Percentiles rank a stretch among this genome's conserved stretches.
These are phyloP conservation scores for Flaveria robusta DNA, from an alignment of 129 eudicot genomes.

Conservation along the genomic window DNA sequence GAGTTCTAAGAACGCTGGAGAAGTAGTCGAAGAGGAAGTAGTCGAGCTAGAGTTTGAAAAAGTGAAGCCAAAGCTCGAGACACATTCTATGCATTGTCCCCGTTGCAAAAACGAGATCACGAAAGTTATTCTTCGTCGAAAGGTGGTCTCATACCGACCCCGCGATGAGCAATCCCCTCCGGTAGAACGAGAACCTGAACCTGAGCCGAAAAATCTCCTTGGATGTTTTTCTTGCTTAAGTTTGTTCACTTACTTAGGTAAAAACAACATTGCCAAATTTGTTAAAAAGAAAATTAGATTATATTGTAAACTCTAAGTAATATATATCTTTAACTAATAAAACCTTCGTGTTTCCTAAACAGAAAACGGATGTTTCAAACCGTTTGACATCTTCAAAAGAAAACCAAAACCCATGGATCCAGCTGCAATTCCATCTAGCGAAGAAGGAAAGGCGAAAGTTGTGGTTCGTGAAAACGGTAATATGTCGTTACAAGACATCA, in stretches of 20 bases:
- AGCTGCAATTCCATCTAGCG: neutral
- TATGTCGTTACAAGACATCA: neutral
- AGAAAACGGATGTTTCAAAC: constrained; percentile 34
- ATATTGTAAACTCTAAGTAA: too few species aligned
- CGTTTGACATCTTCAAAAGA: constrained; percentile 28
- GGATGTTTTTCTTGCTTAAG: constrained; percentile 69
- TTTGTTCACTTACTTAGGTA: constrained; percentile 54
- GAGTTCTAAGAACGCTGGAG: constrained; percentile 31
- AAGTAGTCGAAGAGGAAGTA: constrained; percentile 50
- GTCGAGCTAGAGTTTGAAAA: constrained; percentile 66
- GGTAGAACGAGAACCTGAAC: neutral
- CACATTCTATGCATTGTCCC: constrained; percentile 64
- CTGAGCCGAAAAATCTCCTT: constrained; percentile 32
- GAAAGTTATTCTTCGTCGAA: constrained; percentile 58
- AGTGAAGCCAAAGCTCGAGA: constrained; percentile 44
- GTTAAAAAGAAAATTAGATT: too few species aligned
- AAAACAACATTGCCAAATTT: neutral
- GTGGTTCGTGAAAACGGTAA: constrained; percentile 30
- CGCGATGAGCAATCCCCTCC: neutral
- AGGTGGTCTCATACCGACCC: neutral
- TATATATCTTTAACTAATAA: neutral
- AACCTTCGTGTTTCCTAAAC: neutral
- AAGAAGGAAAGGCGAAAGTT: neutral
- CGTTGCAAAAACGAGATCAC: constrained; percentile 49
- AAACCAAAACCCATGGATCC: neutral